A percentile compares a stretch with the other conserved stretches of the same genome.
Conservation (phyloP, 306 rosid species). For the barrel medic (Medicago truncatula) region MtrunA17r5.0-ANR NC_053042.1:46560501-46561000, state of each 20-base stretch:
- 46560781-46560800: conserved; percentile 33
- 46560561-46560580: neutral
- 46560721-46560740: neutral
- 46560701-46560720: neutral
- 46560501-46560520: conserved; percentile 3
- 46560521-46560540: neutral
- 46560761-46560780: conserved; percentile 24
- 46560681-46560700: conserved; percentile 9
- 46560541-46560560: too few species aligned
- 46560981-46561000: conserved; percentile 69
- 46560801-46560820: conserved; percentile 49
- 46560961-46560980: conserved; percentile 64
- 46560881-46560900: conserved; percentile 54
- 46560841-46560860: conserved; percentile 54
- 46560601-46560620: neutral
- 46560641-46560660: conserved; percentile 27
- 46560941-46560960: conserved; percentile 58
- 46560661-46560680: conserved; percentile 22
- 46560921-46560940: conserved; percentile 48
- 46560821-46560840: neutral
- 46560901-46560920: conserved; percentile 58
- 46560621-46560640: neutral
- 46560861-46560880: conserved; percentile 55
- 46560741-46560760: conserved; percentile 35
- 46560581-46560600: neutral